phyloP scores from a whole-genome alignment of 1,284 basidiomycete genomes.

The Moniliophthora roreri region DNA sequence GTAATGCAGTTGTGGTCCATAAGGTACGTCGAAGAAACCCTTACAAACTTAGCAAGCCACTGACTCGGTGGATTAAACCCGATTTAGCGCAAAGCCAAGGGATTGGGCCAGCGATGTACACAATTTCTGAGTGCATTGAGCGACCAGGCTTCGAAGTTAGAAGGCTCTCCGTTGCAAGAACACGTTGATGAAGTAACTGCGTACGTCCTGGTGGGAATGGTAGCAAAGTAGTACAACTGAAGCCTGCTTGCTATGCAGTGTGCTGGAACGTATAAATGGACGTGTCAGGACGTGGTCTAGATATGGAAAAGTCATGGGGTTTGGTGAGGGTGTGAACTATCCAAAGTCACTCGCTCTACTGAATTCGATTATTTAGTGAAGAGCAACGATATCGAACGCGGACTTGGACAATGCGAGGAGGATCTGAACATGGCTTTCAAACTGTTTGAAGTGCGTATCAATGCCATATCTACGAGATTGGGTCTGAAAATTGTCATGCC shows the following conservation, averaged over 20 bases:
- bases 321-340: too few relatives aligned
- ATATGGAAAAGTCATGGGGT: conserved; percentile 34
- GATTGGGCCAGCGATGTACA: conserved; percentile 40
- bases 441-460: conserved; percentile 23
- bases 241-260: conserved; percentile 26
- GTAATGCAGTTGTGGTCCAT: conserved; percentile 41
- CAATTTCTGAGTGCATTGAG: conserved; percentile 35
- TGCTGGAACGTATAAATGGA: conserved; percentile 35
- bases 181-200: conserved; percentile 41
- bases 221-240: background rate
- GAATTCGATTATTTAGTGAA: conserved; percentile 39
- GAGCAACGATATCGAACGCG: conserved; percentile 41
- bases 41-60: too few relatives aligned
- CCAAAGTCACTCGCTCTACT: background rate
- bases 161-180: conserved; percentile 37
- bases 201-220: conserved; percentile 29
- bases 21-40: conserved; percentile 35
- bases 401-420: conserved; percentile 37
- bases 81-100: conserved; percentile 38
- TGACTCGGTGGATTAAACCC: background rate
- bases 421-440: conserved; percentile 42
- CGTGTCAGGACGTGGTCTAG: conserved; percentile 35
- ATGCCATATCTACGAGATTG: too few relatives aligned
- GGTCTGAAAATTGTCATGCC: too few relatives aligned
- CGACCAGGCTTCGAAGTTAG: conserved; percentile 35